Conservation (phyloP, 2,329 filamentous ascomycete species). For the Exophiala spinifera region DNA sequence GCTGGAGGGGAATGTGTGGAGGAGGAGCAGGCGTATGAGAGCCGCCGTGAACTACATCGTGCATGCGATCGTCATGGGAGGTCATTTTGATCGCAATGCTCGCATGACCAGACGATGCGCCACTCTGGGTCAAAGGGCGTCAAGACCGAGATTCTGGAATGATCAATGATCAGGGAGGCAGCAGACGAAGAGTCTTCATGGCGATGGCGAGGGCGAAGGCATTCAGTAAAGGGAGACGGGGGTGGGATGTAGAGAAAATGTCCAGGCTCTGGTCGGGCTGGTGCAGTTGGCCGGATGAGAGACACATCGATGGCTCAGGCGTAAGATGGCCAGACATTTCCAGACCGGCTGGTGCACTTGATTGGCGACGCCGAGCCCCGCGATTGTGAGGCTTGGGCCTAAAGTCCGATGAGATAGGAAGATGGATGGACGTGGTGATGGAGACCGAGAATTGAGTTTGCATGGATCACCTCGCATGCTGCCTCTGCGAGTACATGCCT, state of each 20-base stretch:
- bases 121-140: neutral
- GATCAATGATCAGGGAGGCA: neutral
- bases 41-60: slow-evolving; percentile 4
- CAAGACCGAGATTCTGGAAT: neutral
- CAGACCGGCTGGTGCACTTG: neutral
- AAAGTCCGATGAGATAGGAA: neutral
- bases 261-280: neutral
- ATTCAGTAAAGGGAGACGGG: neutral
- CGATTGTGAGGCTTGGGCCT: neutral
- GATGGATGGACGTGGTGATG: neutral
- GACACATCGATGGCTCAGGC: neutral
- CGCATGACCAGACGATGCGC: neutral
- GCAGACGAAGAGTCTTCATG: neutral
- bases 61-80: slow-evolving; percentile 16
- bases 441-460: too few species aligned
- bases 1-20: slow-evolving; percentile 22
- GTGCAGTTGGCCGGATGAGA: neutral
- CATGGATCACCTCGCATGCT: too few species aligned
- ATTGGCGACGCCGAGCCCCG: neutral
- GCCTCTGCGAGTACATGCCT: too few species aligned
- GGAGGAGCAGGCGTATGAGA: slow-evolving; percentile 5
- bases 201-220: neutral
- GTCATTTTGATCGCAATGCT: slow-evolving; percentile 13
- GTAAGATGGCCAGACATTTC: neutral
- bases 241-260: neutral